Base-by-base conservation (phyloP, 192 early-diverging fungal species). In the Coemansia sp. region DNA sequence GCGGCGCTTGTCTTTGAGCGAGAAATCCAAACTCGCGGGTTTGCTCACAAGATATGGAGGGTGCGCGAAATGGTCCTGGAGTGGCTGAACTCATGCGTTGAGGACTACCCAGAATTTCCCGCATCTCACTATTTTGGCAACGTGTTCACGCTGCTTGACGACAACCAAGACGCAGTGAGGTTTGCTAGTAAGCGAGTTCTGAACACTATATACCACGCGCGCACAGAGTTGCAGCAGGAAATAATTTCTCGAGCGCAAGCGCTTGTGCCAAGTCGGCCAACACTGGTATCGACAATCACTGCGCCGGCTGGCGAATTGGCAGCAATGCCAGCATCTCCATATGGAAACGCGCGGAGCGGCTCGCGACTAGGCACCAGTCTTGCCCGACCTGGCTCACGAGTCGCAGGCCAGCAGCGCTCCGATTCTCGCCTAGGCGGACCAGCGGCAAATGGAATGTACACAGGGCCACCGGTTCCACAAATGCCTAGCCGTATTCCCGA, bases 1-100 rank as follows among this genome's bases (percentile, higher is more conserved):
- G 48, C 82, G 31, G 62, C 51, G 21, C 57, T 5, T 8, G 57
- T 45, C n/a, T 69, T 84, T 44, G 82, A 84, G 60, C 76, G 82
- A 57, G 82, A 84, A n/a, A 67, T 84, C 17, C 77, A 79, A 59
- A 25, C 77, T 39, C 77, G 63, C 31, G 82, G 82, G 9, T 76
- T 84, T 32, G 70, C 50, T 2, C 82, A 84, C 53, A 79, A 76
- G 53, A 84, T 72, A 17, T 84, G 77, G 76, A 51, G 82, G 15
- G 82, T 84, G 46, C 77, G 82, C 2, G 82, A 84, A 66, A 84
- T 84, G 82, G 45, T 65, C 7, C 68, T 84, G 7, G 82, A 84
- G 21, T 84, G 82, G 82, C 44, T 84, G 19, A 69, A 68, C 12
- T 51, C 66, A 0, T 84, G 76, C 42, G 66, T 73, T 21, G 68